Evolutionary conservation across 805 yeast species (phyloP).

Genomic region (Yamadazyma paraphyllophila): DNA sequence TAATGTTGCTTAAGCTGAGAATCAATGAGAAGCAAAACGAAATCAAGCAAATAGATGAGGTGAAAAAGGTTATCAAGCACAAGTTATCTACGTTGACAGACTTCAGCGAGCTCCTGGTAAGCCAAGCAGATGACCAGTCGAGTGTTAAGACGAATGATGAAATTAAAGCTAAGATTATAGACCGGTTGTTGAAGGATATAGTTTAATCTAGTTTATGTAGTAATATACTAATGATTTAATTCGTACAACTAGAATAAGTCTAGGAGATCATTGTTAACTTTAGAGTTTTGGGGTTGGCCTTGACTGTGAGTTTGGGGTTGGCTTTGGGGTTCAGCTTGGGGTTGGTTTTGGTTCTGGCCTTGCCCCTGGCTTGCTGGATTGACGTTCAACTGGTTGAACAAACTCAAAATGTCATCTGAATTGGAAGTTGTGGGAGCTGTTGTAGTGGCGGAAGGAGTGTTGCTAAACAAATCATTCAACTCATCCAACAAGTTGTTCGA

Average conservation of each 20-base stretch:
- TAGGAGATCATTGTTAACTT: slow-evolving; percentile 31
- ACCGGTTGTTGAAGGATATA: slow-evolving; percentile 10
- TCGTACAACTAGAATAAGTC: slow-evolving; percentile 29
- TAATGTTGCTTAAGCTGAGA: slow-evolving; percentile 68
- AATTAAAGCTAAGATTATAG: slow-evolving; percentile 11
- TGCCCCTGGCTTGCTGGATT: slow-evolving; percentile 3
- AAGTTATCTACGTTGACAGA: slow-evolving; percentile 27
- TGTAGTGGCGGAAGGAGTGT: slow-evolving; percentile 7
- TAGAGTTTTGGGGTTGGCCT: background rate
- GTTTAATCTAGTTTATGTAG: background rate
- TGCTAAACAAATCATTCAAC: slow-evolving; percentile 64
- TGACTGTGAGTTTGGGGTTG: background rate
- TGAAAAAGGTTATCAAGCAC: slow-evolving; percentile 37
- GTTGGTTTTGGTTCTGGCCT: background rate
- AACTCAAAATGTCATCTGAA: slow-evolving; percentile 45
- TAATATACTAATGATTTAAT: background rate
- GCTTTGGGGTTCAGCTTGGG: background rate
- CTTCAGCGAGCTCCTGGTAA: slow-evolving; percentile 4
- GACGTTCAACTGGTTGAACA: slow-evolving; percentile 32
- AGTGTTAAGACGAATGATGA: slow-evolving; percentile 4
- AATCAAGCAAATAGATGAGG: slow-evolving; percentile 44
- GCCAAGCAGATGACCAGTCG: background rate
- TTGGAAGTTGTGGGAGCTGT: slow-evolving; percentile 13
- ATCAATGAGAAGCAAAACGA: slow-evolving; percentile 60
- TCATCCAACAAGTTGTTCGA: slow-evolving; percentile 58